Percentiles rank a stretch among this genome's conserved stretches.
Conservation (phyloP, 495 filamentous ascomycete genomes). For the Pyronema domesticum region DNA sequence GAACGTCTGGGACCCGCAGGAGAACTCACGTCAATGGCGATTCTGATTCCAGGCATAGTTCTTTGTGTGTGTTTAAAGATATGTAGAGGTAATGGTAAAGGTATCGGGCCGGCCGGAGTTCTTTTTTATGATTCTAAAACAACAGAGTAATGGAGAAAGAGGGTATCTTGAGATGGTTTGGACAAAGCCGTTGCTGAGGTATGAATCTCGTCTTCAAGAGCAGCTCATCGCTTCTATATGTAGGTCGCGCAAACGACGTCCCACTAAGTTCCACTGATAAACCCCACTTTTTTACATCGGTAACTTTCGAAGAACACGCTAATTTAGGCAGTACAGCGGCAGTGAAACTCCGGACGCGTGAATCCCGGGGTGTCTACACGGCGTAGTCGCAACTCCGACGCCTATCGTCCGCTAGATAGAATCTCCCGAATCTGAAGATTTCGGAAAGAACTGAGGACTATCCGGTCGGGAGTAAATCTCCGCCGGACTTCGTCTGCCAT, state of each 20-base stretch:
- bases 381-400: too few relatives aligned
- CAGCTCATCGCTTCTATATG: background rate
- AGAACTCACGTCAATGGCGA: slow-evolving; percentile 22
- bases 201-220: background rate
- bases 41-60: slow-evolving; percentile 18
- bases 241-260: background rate
- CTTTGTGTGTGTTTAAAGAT: background rate
- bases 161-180: background rate
- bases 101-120: too few relatives aligned
- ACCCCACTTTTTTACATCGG: background rate
- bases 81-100: too few relatives aligned
- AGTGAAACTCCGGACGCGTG: background rate
- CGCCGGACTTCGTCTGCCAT: too few relatives aligned
- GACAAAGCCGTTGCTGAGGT: background rate
- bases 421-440: too few relatives aligned
- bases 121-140: too few relatives aligned
- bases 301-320: background rate
- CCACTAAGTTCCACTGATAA: background rate
- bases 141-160: background rate
- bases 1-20: background rate
- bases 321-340: background rate
- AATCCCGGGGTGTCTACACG: too few relatives aligned
- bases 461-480: too few relatives aligned
- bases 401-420: too few relatives aligned
- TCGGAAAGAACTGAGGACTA: too few relatives aligned